Evolutionary conservation across 805 yeast species (phyloP).

Genomic region (Suhomyces sp.): DNA sequence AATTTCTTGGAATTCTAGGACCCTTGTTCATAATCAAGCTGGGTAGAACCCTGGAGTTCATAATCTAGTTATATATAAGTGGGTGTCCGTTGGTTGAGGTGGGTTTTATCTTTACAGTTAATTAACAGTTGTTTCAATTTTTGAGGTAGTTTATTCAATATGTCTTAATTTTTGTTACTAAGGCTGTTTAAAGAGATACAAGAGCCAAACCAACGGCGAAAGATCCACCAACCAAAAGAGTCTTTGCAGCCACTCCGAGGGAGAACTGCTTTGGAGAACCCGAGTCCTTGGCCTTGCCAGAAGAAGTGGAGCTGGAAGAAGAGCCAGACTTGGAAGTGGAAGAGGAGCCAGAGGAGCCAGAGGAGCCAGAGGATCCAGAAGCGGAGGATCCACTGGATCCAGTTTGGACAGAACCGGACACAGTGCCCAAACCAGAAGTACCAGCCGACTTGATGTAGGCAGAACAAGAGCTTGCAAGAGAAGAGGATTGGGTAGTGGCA

Average conservation of each 20-base stretch:
- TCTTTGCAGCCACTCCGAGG: slow-evolving; percentile 16
- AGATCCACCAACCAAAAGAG: slow-evolving; percentile 21
- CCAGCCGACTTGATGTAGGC: slow-evolving; percentile 66
- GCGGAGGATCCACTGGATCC: slow-evolving; percentile 31
- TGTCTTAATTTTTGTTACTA: not conserved
- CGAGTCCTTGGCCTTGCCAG: slow-evolving; percentile 18
- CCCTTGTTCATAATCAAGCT: not conserved
- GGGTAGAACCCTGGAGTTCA: not conserved
- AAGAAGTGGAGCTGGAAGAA: slow-evolving; percentile 12
- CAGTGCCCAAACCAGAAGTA: slow-evolving; percentile 60
- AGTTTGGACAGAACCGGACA: slow-evolving; percentile 34
- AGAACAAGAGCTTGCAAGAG: slow-evolving; percentile 54
- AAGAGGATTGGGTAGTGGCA: slow-evolving; percentile 41
- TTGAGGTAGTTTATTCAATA: too few species aligned
- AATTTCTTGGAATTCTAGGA: not conserved
- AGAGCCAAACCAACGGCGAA: slow-evolving; percentile 28
- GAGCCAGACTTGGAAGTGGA: slow-evolving; percentile 5
- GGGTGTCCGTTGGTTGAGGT: too few species aligned
- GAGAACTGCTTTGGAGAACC: slow-evolving; percentile 15
- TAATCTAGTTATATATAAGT: not conserved
- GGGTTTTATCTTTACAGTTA: too few species aligned
- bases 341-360: slow-evolving; percentile 11
- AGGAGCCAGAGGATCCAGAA: slow-evolving; percentile 1
- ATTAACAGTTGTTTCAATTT: too few species aligned
- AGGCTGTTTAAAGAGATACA: slow-evolving; percentile 12